Evolutionary conservation across 140 eudicot species (phyloP).

Genomic region (Flaveria floridana): DNA sequence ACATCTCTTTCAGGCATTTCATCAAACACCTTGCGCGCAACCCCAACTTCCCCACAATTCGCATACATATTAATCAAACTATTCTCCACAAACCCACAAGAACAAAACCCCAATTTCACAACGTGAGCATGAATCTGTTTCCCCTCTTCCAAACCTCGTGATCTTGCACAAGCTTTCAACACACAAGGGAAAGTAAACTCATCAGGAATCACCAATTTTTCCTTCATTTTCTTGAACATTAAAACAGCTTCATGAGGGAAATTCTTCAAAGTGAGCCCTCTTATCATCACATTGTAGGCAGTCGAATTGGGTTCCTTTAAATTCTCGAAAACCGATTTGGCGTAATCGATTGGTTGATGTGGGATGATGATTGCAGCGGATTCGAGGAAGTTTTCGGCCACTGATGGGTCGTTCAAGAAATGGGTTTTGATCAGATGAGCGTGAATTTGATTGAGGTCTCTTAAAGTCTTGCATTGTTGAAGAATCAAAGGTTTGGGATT

Average conservation of each 20-base stretch:
- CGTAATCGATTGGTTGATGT: constrained; percentile 42
- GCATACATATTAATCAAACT: constrained; percentile 45
- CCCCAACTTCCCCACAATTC: constrained; percentile 35
- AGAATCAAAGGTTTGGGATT: constrained; percentile 47
- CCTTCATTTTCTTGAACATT: constrained; percentile 36
- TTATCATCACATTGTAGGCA: constrained; percentile 43
- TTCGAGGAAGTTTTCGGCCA: constrained; percentile 48
- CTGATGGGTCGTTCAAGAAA: constrained; percentile 33
- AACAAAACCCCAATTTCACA: constrained; percentile 23
- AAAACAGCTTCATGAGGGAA: constrained; percentile 29
- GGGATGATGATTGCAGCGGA: constrained; percentile 45
- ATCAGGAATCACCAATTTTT: constrained; percentile 26
- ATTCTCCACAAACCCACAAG: constrained; percentile 37
- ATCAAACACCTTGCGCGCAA: constrained; percentile 47
- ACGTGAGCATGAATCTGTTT: constrained; percentile 37
- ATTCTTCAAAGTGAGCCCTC: constrained; percentile 34
- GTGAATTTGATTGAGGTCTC: constrained; percentile 50
- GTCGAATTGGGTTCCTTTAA: constrained; percentile 35
- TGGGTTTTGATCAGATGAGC: constrained; percentile 54
- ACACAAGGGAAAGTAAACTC: constrained; percentile 39
- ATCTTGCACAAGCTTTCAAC: constrained; percentile 42
- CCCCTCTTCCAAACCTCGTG: constrained; percentile 41
- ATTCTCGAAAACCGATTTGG: constrained; percentile 37
- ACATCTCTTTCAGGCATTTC: constrained; percentile 43
- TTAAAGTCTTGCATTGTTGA: constrained; percentile 46